Evolutionary conservation across 1,139 yeast genomes (phyloP), one percentile per base, ranked within the genome.

Genomic region (Pichiaceae sp.): DNA sequence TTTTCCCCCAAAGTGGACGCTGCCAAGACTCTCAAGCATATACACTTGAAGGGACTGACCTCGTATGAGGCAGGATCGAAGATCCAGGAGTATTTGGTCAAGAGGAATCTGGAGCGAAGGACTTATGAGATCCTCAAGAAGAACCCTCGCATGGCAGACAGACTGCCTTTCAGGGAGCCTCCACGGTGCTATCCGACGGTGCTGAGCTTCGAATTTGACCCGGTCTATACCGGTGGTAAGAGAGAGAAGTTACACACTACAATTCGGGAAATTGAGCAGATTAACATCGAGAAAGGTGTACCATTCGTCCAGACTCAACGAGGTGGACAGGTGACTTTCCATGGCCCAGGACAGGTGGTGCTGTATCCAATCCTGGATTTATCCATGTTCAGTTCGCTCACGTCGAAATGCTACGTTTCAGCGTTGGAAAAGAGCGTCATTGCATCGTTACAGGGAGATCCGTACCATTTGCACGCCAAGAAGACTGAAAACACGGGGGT

Each of bases 301-400:
- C 85, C 57, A 71, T 84, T 76, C 52, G 72, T 78, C 20, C 94
- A 85, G 50, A 72, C 93, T 0, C 78, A 77, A 42, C 67, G 99
- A 42, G 99, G 99, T n/a, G 99, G 99, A 0, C 95, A 91, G 55
- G 77, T 91, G 1, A 91, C 98, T 0, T 93, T 86, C 70, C 99
- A 93, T 61, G 97, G 97, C 0, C 80, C 89, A 2, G 98, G 98
- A 0, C 99, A 93, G 58, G 58, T 87, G 32, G 96, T 89, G 3
- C 78, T 86, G 3, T 93, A 89, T 53, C 78, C 93, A 15, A 70
- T 93, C 3, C 43, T 93, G 32, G 96, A 91, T 55, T 64, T 91
- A 38, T 68, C 71, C 43, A 68, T 72, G 32, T 82, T 83, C 49
- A 51, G 60, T 29, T 60, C 70, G 35, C 63, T 87, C 31, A 70